Percentiles rank a stretch among this genome's conserved stretches.
phyloP scores from a whole-genome alignment of 768 basidiomycete genomes.

The Coprinopsis sp. region DNA sequence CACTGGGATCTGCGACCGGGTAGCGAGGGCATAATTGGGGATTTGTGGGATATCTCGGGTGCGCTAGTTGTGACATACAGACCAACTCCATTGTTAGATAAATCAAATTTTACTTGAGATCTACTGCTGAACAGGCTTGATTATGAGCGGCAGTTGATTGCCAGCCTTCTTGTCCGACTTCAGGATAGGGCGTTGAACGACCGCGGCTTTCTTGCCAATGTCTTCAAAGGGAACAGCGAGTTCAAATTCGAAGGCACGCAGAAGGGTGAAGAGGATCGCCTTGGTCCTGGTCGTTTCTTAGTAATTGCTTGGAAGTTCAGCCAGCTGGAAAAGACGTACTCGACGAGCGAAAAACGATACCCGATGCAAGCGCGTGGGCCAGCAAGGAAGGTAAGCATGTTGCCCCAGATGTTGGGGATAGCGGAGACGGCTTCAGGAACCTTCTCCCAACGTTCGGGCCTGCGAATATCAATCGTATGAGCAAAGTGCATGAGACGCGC shows the following conservation, averaged over 20 bases:
- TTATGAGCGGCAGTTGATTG: constrained; percentile 41
- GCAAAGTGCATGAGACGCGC: not conserved
- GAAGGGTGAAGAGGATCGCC: constrained; percentile 41
- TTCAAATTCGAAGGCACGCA: constrained; percentile 51
- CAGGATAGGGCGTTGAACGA: constrained; percentile 41
- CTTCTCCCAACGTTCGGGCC: constrained; percentile 61
- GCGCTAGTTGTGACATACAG: too few relatives aligned
- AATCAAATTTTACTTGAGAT: not conserved
- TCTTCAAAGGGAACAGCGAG: constrained; percentile 46
- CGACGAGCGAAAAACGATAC: constrained; percentile 58
- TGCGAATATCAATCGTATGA: constrained; percentile 18
- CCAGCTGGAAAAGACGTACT: constrained; percentile 42
- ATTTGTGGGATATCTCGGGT: too few relatives aligned
- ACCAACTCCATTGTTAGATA: not conserved
- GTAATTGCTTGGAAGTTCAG: not conserved
- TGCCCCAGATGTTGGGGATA: constrained; percentile 56
- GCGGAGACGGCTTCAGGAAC: constrained; percentile 36
- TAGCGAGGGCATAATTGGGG: too few relatives aligned
- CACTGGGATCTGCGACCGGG: too few relatives aligned
- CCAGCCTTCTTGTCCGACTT: constrained; percentile 31
- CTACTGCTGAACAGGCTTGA: constrained; percentile 21
- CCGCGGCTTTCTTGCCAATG: constrained; percentile 30
- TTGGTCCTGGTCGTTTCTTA: constrained; percentile 18
- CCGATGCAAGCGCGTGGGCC: constrained; percentile 65
- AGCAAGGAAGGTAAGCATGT: constrained; percentile 54